A percentile compares a stretch with the other conserved stretches of the same genome.
phyloP scores from a whole-genome alignment of 1,139 yeast species.

The Pichia sp. region DNA sequence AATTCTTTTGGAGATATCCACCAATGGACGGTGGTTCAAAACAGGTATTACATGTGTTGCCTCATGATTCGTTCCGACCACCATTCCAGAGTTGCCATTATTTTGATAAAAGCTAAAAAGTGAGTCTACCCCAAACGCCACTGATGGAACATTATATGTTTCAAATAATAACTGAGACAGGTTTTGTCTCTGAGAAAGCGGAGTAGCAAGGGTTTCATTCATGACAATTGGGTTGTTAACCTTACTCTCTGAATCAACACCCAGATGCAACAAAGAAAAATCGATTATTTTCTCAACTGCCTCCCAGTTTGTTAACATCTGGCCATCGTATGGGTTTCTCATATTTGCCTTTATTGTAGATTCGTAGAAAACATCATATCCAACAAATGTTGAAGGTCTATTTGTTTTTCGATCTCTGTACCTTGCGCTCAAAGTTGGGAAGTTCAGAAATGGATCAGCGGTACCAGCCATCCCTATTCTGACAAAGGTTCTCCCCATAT shows the following conservation, averaged over 20 bases:
- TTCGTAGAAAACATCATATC: conserved; percentile 77
- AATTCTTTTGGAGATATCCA: conserved; percentile 71
- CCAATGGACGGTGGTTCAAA: conserved; percentile 57
- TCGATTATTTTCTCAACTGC: conserved; percentile 77
- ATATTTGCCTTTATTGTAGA: conserved; percentile 63
- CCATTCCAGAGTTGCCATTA: conserved; percentile 55
- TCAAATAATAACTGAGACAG: conserved; percentile 83
- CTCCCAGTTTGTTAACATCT: conserved; percentile 89
- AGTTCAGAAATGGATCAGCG: conserved; percentile 56
- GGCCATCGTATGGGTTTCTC: conserved; percentile 82
- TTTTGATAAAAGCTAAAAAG: conserved; percentile 61
- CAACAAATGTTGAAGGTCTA: conserved; percentile 66
- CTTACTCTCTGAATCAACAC: conserved; percentile 54
- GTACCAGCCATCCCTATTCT: conserved; percentile 67
- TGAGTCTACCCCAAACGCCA: conserved; percentile 77
- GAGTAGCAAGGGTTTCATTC: conserved; percentile 72
- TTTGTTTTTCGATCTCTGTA: conserved; percentile 74
- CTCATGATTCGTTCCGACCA: conserved; percentile 79
- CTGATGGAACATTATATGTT: conserved; percentile 69
- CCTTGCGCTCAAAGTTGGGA: conserved; percentile 67
- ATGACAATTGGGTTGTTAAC: conserved; percentile 79
- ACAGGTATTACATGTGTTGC: conserved; percentile 84
- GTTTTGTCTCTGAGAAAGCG: conserved; percentile 62
- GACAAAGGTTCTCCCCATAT: conserved; percentile 67
- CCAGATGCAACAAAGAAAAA: conserved; percentile 74